phyloP scores from a whole-genome alignment of 768 basidiomycete species.

The Hypholoma fasciculare region DNA sequence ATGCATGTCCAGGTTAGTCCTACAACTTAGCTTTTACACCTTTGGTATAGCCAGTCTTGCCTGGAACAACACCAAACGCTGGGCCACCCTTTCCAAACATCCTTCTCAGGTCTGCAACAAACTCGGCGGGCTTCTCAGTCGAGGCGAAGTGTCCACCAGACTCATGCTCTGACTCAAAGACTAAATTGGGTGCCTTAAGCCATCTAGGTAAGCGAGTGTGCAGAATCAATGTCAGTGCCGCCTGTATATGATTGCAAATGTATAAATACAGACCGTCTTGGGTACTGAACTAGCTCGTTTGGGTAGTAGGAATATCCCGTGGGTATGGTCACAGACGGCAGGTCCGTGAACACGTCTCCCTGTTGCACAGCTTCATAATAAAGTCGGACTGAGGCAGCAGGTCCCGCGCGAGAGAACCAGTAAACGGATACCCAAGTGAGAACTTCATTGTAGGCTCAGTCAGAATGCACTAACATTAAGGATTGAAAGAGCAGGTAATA shows the following conservation, averaged over 20 bases:
- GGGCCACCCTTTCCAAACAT: constrained; percentile 58
- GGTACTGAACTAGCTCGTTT: constrained; percentile 36
- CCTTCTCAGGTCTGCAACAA: constrained; percentile 49
- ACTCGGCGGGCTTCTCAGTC: constrained; percentile 41
- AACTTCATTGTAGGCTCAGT: constrained; percentile 29
- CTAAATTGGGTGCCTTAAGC: constrained; percentile 33
- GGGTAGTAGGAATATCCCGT: constrained; percentile 56
- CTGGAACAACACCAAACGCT: constrained; percentile 44
- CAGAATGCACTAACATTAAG: not conserved
- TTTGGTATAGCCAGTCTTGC: constrained; percentile 37
- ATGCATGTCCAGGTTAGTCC: too few relatives aligned
- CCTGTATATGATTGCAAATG: not conserved
- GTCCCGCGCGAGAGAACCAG: constrained; percentile 58
- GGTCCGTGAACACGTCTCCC: constrained; percentile 8
- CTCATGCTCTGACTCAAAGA: constrained; percentile 49
- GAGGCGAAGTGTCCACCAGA: constrained; percentile 62
- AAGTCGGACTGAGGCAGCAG: constrained; percentile 55
- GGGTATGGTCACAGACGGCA: constrained; percentile 34
- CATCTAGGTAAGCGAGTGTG: constrained; percentile 33
- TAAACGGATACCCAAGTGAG: constrained; percentile 60
- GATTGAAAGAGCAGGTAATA: constrained; percentile 6
- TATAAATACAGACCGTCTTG: constrained; percentile 27
- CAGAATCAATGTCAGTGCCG: not conserved
- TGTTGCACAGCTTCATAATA: constrained; percentile 47
- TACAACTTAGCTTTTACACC: too few relatives aligned